Base-by-base conservation (phyloP, 2,329 filamentous ascomycete genomes). In the Penicillium glabrum region DNA sequence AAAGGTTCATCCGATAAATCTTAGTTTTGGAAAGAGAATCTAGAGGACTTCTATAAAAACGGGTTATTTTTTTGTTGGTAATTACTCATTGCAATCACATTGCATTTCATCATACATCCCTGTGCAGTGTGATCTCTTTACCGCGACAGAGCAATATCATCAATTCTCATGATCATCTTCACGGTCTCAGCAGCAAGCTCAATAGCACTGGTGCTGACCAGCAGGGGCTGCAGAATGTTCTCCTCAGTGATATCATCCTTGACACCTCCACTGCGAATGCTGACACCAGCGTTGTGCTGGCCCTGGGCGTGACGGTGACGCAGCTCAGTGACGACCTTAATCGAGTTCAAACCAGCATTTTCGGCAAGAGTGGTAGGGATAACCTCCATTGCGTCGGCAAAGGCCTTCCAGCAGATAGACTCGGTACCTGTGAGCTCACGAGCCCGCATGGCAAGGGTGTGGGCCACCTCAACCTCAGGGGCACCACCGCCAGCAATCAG, bases 341-440 rank as follows among this genome's bases (percentile, higher is more conserved):
- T 99, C 75, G 90, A 93, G 83, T 99, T 99, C 62, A 99, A 82
- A 49, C 95, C 95, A 0, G 95, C 95, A 69, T 99, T 99, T 80
- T 99, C 95, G 0, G 95, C 96, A 66, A 99, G 82, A 1, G 95
- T 99, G 33, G 93, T 97, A 14, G 96, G 95, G 53, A 99, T 90
- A 43, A 99, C 91, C 79, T 99, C 95, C 81, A 99, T 89, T 8
- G 95, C 95, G 63, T 99, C 93, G 1, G 96, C 95, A 72, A 99
- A 99, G 0, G 93, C 93, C 80, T 97, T 98, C 91, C 91, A 99
- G 85, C 95, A 99, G 72, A 98, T 97, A 39, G 92, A 87, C 76
- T 99, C 95, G 5, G 95, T 97, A 59, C 96, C 96, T 0, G 88
- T 88, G 59, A 97, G 82, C 68, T 88, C 87, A 65, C 93, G 89